Conservation (phyloP, 129 eudicot genomes). For the sunflower (Helianthus annuus) region HanXRQr2.0-SUNRISE NC_035434.2:141250829-141251328, state of each 20-base stretch:
- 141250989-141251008: background rate
- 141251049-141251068: background rate
- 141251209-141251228: slow-evolving; percentile 78
- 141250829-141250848: too few relatives aligned
- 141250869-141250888: too few relatives aligned
- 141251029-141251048: too few relatives aligned
- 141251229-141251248: slow-evolving; percentile 64
- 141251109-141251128: background rate
- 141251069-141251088: slow-evolving; percentile 1
- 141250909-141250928: too few relatives aligned
- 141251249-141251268: slow-evolving; percentile 92
- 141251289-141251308: slow-evolving; percentile 30
- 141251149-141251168: slow-evolving; percentile 98
- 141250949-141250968: background rate
- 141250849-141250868: too few relatives aligned
- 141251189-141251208: slow-evolving; percentile 42
- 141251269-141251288: slow-evolving; percentile 40
- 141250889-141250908: too few relatives aligned
- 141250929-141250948: background rate
- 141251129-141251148: slow-evolving; percentile 32
- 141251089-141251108: background rate
- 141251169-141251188: slow-evolving; percentile 51
- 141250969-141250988: background rate
- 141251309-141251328: background rate
- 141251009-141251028: too few relatives aligned